Evolutionary conservation across 2,329 filamentous ascomycete genomes (phyloP), one percentile per base, ranked within the genome.

Genomic region (Cercospora sp.): DNA sequence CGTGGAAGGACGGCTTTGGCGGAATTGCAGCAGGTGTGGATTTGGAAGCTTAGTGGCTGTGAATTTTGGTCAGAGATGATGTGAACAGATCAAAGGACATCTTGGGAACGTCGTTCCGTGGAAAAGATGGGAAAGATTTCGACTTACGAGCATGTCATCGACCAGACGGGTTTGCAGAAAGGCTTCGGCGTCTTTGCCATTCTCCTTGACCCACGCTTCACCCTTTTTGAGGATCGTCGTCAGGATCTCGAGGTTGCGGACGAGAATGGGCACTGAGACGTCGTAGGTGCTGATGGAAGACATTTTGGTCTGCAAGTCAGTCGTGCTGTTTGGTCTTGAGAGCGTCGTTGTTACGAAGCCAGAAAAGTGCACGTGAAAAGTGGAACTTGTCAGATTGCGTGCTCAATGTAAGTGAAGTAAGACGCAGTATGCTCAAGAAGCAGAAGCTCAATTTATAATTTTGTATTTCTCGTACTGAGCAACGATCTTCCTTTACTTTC

Each of bases 31-130:
- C 78, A 71, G 51, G 75, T 74, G 66, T 84, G 80, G 73, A 87
- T 77, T 72, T 88, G 86, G 77, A 79, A 85, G 67, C 79, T 67
- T 58, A 87, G 76, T 3, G 80, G 74, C n/a, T 70, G 16, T 12
- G 51, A 5, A 21, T 4, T 28, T 10, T 28, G 0, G 49, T 57
- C 10, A 57, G 49, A 26, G 45, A 12, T 24, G 21, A 26, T 21
- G 51, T 43, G 26, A 28, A 28, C 26, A 28, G 26, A 28, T 28
- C 3, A 6, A 28, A 30, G 8, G 30, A 30, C 7, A 8, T 30
- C 7, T 30, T 6, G 30, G 30, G 8, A 30, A 30, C 6, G 30
- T 9, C 7, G 30, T 30, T 6, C 8, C 5, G 8, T 8, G 30
- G 30, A 6, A 28, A 28, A 28, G 26, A 28, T 6, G 26, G 28